Evolutionary conservation across 768 basidiomycete genomes (phyloP), one percentile per base, ranked within the genome.

Genomic region (Suillus luteus): DNA sequence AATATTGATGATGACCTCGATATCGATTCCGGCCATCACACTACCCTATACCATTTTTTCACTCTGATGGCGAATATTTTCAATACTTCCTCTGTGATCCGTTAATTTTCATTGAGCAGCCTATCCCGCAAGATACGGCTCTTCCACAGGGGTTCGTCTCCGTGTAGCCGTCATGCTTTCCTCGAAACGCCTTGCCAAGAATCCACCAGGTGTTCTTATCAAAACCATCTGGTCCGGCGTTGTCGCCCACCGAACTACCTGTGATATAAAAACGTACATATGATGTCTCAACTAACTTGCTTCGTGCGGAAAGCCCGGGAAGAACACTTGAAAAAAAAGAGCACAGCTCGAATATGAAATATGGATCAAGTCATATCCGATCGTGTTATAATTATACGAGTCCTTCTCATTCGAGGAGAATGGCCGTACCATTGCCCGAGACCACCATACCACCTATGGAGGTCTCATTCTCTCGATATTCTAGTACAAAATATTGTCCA

Each of bases 1-100:
- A 58, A 58, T 58, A 58, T 58, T 58, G 38, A 58, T 58, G 55
- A 40, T 41, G 57, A 31, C 37, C 55, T 57, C 22, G 55, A 57
- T 38, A 40, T 9, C 51, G 38, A 58, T 31, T 41, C 57, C 57
- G 57, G 40, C 27, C 35, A 41, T 19, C 37, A 41, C 37, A 41
- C 33, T 19, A 11, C 52, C 55, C 38, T 1, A 27, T 27, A 27
- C 27, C 27, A 27, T 3, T 27, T 27, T 27, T 27, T n/a, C 27
- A 1, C 27, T 27, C 27, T 27, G 27, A 27, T 27, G 27, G 27
- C 27, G 27, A 27, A 1, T 27, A 27, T 27, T 27, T 27, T 27
- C 27, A 27, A 27, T 27, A 7, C 37, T 55, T 14, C 35, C 7
- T 22, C 11, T 55, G 6, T 35, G 54, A 55, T 55, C 54, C 54